Percentiles rank a stretch among this genome's conserved stretches.
Conservation (phyloP, 805 yeast species). For the Teunomyces barrocoloradensis region DNA sequence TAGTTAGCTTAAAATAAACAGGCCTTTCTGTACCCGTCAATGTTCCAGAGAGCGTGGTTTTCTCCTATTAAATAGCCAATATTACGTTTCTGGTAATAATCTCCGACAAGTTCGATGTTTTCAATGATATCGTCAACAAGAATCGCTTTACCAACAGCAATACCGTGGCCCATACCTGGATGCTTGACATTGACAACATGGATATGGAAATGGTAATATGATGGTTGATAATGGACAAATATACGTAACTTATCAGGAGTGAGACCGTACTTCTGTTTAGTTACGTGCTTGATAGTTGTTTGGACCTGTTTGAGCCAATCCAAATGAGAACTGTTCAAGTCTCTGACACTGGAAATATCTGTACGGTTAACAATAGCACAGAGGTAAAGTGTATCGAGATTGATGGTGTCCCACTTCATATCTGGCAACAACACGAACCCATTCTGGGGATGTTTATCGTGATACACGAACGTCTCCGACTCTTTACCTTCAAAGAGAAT, state of each 20-base stretch:
- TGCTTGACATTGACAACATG: conserved; percentile 79
- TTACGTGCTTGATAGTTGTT: conserved; percentile 43
- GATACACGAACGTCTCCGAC: conserved; percentile 71
- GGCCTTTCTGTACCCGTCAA: conserved; percentile 21
- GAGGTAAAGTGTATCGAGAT: conserved; percentile 68
- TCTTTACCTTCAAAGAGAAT: conserved; percentile 82
- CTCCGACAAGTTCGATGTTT: conserved; percentile 53
- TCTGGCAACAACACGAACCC: conserved; percentile 86
- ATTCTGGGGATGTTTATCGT: conserved; percentile 50
- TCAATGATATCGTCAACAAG: conserved; percentile 80
- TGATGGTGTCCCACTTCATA: conserved; percentile 91
- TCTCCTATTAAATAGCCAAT: conserved; percentile 72
- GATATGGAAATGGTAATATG: conserved; percentile 92
- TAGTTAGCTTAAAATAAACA: conserved; percentile 8
- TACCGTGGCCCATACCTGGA: conserved; percentile 65
- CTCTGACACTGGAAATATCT: conserved; percentile 74
- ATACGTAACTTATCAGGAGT: conserved; percentile 60
- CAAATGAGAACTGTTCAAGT: conserved; percentile 57
- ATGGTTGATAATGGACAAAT: conserved; percentile 92
- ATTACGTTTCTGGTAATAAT: conserved; percentile 57
- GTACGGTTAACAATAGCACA: conserved; percentile 70
- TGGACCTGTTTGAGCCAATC: conserved; percentile 53
- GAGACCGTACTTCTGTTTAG: conserved; percentile 41
- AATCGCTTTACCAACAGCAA: conserved; percentile 76
- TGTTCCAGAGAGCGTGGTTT: conserved; percentile 69